Evolutionary conservation across 2,329 filamentous ascomycete genomes (phyloP).

Genomic region (Sclerotinia subarctica): DNA sequence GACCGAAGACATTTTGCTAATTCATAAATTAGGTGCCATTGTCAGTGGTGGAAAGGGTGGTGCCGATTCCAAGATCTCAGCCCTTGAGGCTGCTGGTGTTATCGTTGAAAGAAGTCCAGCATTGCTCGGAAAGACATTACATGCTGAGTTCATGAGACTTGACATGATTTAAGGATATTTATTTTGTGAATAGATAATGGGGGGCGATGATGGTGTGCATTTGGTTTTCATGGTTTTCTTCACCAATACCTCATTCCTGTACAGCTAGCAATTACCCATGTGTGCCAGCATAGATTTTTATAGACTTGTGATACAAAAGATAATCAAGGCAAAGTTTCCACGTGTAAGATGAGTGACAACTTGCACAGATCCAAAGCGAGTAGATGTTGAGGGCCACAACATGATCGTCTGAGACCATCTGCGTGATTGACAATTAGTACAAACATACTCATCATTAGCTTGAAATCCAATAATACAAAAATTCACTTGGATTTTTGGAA

Average conservation of each 20-base stretch:
- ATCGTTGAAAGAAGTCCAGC: slow-evolving; percentile 95
- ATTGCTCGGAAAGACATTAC: slow-evolving; percentile 85
- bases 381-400: neutral
- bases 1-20: slow-evolving; percentile 24
- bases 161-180: slow-evolving; percentile 71
- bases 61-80: slow-evolving; percentile 96
- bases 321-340: neutral
- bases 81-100: slow-evolving; percentile 88
- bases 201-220: slow-evolving; percentile 30
- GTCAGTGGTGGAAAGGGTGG: slow-evolving; percentile 97
- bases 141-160: slow-evolving; percentile 92
- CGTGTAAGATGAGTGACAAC: neutral
- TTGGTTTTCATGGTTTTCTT: slow-evolving; percentile 32
- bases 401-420: neutral
- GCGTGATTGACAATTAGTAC: neutral
- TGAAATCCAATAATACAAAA: neutral
- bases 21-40: slow-evolving; percentile 61
- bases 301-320: slow-evolving; percentile 18
- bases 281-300: slow-evolving; percentile 23
- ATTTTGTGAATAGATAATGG: slow-evolving; percentile 32
- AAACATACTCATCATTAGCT: neutral
- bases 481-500: neutral
- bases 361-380: neutral
- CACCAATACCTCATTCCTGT: slow-evolving; percentile 39
- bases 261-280: slow-evolving; percentile 37